Evolutionary conservation across 441 rosid genomes (phyloP).

Genomic region (Dalechampia spathulata): DNA sequence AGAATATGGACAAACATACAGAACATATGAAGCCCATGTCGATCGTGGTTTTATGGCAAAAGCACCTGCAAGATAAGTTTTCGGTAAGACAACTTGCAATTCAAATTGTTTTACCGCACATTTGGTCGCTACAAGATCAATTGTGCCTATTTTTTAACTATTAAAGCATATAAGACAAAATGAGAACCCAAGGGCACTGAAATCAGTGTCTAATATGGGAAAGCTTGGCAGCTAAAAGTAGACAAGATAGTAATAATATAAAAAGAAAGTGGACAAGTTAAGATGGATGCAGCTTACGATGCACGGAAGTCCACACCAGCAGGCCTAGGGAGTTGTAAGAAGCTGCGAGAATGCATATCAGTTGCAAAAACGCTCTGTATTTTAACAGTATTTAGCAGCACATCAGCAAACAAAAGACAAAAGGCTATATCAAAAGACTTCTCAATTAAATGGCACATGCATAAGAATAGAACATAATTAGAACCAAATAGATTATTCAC

Average conservation of each 20-base stretch:
- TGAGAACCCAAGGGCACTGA: neutral
- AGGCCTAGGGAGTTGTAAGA: slow-evolving; percentile 88
- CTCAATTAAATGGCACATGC: neutral
- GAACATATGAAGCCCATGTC: slow-evolving; percentile 97
- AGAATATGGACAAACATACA: slow-evolving; percentile 90
- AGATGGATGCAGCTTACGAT: slow-evolving; percentile 50
- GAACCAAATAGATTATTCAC: neutral
- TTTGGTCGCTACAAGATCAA: neutral
- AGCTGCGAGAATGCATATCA: slow-evolving; percentile 78
- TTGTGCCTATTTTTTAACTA: neutral
- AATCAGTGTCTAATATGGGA: neutral
- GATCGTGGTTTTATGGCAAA: slow-evolving; percentile 93
- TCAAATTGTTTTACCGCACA: neutral
- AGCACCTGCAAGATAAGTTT: slow-evolving; percentile 58
- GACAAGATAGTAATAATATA: neutral
- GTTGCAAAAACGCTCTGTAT: slow-evolving; percentile 90
- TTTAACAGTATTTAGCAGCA: slow-evolving; percentile 10
- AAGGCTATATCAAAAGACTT: neutral
- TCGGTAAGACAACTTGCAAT: slow-evolving; percentile 2
- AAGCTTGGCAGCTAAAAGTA: neutral
- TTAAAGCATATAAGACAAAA: neutral
- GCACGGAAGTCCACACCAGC: slow-evolving; percentile 94
- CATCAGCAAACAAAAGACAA: neutral
- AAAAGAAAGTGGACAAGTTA: neutral
- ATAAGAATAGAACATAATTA: neutral